Conservation (phyloP, 1,284 basidiomycete genomes). For the Ustilago trichophora region DNA sequence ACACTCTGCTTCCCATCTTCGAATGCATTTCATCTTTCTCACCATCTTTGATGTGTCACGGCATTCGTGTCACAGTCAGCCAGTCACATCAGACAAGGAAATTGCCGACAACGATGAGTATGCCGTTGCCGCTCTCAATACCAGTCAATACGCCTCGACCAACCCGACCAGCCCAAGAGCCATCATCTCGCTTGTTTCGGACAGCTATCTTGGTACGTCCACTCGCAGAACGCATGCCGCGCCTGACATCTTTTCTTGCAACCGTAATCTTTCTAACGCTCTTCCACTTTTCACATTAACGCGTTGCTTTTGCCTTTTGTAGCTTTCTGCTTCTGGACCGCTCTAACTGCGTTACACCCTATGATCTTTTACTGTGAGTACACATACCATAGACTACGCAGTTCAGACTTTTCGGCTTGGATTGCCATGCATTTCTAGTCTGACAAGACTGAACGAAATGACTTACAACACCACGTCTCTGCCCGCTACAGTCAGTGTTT, state of each 20-base stretch:
- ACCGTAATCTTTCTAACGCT: too few species aligned
- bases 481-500: slow-evolving; percentile 49
- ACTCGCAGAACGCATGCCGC: too few species aligned
- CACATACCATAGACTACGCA: too few species aligned
- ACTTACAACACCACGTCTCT: too few species aligned
- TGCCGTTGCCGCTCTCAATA: not conserved
- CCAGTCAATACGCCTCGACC: not conserved
- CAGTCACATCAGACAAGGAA: not conserved
- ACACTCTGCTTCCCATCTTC: not conserved
- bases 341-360: slow-evolving; percentile 81
- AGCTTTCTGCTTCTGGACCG: slow-evolving; percentile 89
- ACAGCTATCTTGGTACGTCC: slow-evolving; percentile 47
- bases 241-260: too few species aligned
- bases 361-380: slow-evolving; percentile 83
- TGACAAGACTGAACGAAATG: too few species aligned
- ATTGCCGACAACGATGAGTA: not conserved
- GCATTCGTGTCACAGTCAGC: slow-evolving; percentile 2
- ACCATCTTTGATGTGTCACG: not conserved
- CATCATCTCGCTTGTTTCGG: slow-evolving; percentile 36
- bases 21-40: not conserved
- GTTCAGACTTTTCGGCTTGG: too few species aligned
- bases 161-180: slow-evolving; percentile 33
- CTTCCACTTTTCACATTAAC: too few species aligned
- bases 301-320: not conserved
- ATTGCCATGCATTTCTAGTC: too few species aligned